Evolutionary conservation across 805 yeast species (phyloP), one percentile per base, ranked within the genome.

Genomic region (Brettanomyces sp.): DNA sequence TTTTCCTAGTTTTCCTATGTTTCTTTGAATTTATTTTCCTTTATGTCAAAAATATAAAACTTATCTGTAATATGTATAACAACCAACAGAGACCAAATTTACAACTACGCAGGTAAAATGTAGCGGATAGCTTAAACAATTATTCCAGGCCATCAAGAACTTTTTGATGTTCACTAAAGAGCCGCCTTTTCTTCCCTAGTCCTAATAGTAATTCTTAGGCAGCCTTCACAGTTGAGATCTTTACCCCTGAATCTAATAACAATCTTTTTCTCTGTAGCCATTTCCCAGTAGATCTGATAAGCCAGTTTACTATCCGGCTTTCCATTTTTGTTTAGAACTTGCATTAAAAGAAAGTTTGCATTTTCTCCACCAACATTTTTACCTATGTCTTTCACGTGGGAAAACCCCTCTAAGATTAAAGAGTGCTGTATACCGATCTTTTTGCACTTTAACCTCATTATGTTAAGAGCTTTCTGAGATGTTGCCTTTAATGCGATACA

Each of bases 181-280:
- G 56, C 48, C 41, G 67, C 62, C 56, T 88, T 91, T 64, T 93
- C 98, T 45, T 75, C 78, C 24, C 63, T 66, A 0, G 95, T 89
- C n/a, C 99, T 99, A 32, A 93, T 69, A 1, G 97, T 85, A 21
- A 90, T 75, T 64, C 99, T 78, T 44, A 93, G 67, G 42, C 88
- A 87, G 32, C 99, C 99, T 4, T 68, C 67, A 62, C 99, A 93
- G 36, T 95, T 95, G 39, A 80, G 73, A 66, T 93, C 99, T 34
- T 69, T 76, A 32, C 99, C 99, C 68, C 99, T 78, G 60, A 77
- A 93, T 64, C 99, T 77, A n/a, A 91, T 85, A 41, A 93, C 97
- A 24, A 91, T 89, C 33, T 77, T 79, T 40, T 80, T 77, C 24
- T 76, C 74, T 25, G 73, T 74, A 0, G 99, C 99, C 59, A 93